Percentiles rank a stretch among this genome's conserved stretches.
phyloP scores from a whole-genome alignment of 805 yeast species.

The Sporopachydermia lactativora region DNA sequence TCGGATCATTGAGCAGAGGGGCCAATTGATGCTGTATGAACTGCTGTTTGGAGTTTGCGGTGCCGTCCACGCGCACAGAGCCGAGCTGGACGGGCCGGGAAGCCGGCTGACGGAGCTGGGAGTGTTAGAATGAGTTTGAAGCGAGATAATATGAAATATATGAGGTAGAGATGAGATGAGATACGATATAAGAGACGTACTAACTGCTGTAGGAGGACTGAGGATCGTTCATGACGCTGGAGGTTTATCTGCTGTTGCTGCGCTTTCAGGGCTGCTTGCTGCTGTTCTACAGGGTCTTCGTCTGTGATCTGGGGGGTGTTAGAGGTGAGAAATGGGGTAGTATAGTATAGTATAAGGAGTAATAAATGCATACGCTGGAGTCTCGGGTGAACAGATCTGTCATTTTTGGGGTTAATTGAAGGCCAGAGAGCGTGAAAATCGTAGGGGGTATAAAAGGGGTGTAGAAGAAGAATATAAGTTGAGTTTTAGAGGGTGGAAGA shows the following conservation, averaged over 20 bases:
- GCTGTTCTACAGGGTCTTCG: not conserved
- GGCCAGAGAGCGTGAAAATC: too few species aligned
- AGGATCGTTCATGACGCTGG: not conserved
- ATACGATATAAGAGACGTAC: not conserved
- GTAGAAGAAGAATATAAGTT: too few species aligned
- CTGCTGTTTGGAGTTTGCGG: constrained; percentile 13
- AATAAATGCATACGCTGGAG: not conserved
- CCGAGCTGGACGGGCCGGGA: constrained; percentile 15
- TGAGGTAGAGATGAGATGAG: not conserved
- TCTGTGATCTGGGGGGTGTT: not conserved
- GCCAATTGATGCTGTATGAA: constrained; percentile 17
- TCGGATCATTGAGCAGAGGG: constrained; percentile 17
- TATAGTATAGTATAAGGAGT: too few species aligned
- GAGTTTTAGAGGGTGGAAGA: too few species aligned
- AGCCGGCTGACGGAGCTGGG: constrained; percentile 3
- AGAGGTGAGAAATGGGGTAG: too few species aligned
- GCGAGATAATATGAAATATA: not conserved
- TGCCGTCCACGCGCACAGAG: constrained; percentile 18
- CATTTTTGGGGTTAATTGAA: constrained; percentile 1
- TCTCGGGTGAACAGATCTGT: not conserved
- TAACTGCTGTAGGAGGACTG: not conserved
- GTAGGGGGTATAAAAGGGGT: too few species aligned
- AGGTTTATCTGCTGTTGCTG: not conserved
- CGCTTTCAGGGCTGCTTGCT: not conserved
- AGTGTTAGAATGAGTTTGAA: not conserved